phyloP scores from a whole-genome alignment of 2,329 filamentous ascomycete genomes.

The Fusarium devonianum region DNA sequence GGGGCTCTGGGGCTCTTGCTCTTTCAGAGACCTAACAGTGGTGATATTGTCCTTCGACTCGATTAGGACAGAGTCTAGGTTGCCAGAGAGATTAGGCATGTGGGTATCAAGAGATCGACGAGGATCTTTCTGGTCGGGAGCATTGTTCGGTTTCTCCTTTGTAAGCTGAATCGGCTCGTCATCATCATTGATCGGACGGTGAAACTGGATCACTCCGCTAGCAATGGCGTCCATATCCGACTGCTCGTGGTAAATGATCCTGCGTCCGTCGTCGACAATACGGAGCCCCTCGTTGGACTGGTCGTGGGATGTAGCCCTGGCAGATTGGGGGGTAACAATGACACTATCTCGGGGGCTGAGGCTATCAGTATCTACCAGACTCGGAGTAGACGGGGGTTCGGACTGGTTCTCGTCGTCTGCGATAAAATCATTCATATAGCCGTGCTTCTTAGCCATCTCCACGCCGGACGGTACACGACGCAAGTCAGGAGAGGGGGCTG shows the following conservation, averaged over 20 bases:
- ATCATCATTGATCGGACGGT: conserved; percentile 32
- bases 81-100: conserved; percentile 32
- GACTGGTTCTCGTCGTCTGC: conserved; percentile 42
- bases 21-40: background rate
- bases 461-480: conserved; percentile 39
- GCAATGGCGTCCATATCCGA: conserved; percentile 37
- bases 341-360: conserved; percentile 42
- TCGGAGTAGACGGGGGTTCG: conserved; percentile 42
- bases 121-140: conserved; percentile 12
- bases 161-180: conserved; percentile 36
- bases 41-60: background rate
- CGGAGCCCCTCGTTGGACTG: conserved; percentile 41
- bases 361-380: conserved; percentile 44
- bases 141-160: conserved; percentile 26
- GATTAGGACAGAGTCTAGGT: background rate
- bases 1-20: conserved; percentile 5
- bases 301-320: conserved; percentile 27
- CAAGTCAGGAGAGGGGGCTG: conserved; percentile 25
- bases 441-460: conserved; percentile 40
- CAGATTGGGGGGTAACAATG: conserved; percentile 36
- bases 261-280: conserved; percentile 40
- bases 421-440: conserved; percentile 41
- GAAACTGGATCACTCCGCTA: conserved; percentile 35
- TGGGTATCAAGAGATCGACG: conserved; percentile 29
- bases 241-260: conserved; percentile 40